phyloP scores from a whole-genome alignment of 108 stramenopile genomes.

The Nitzschia putrida region DNA sequence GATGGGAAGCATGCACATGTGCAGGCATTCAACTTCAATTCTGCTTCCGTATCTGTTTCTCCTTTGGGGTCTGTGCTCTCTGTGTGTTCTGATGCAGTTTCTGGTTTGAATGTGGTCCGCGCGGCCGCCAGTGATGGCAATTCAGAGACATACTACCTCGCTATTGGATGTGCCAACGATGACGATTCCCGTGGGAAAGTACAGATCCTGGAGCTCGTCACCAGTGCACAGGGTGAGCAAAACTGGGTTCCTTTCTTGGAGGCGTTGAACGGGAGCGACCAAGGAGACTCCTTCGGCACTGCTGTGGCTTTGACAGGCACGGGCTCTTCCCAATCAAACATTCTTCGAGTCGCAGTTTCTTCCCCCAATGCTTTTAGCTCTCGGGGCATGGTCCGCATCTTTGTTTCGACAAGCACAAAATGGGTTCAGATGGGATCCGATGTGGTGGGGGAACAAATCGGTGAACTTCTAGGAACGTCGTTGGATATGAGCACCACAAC shows the following conservation, averaged over 20 bases:
- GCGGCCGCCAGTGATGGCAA: not conserved
- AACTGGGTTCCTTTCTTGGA: slow-evolving; percentile 13
- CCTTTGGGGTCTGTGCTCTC: not conserved
- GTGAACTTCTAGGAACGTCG: slow-evolving; percentile 22
- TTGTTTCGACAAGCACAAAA: not conserved
- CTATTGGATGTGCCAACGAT: slow-evolving; percentile 3
- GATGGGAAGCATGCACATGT: not conserved
- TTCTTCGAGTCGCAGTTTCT: slow-evolving; percentile 16
- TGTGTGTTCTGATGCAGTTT: not conserved
- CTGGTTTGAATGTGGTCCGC: not conserved
- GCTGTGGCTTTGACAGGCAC: slow-evolving; percentile 12
- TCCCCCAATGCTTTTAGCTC: not conserved
- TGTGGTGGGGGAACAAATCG: slow-evolving; percentile 17
- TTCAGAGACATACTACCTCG: not conserved
- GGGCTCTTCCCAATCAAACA: not conserved
- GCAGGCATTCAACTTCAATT: slow-evolving; percentile 3
- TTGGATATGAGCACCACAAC: slow-evolving; percentile 24
- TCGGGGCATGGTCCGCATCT: slow-evolving; percentile 26
- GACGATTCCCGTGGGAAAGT: not conserved
- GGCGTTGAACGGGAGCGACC: slow-evolving; percentile 2
- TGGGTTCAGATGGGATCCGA: slow-evolving; percentile 29
- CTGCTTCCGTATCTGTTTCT: not conserved
- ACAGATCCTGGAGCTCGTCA: not conserved
- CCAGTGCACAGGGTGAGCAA: not conserved
- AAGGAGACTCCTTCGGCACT: slow-evolving; percentile 24